Evolutionary conservation across 352 stramenopile genomes (phyloP).

Genomic region (Globisporangium cederbergense): DNA sequence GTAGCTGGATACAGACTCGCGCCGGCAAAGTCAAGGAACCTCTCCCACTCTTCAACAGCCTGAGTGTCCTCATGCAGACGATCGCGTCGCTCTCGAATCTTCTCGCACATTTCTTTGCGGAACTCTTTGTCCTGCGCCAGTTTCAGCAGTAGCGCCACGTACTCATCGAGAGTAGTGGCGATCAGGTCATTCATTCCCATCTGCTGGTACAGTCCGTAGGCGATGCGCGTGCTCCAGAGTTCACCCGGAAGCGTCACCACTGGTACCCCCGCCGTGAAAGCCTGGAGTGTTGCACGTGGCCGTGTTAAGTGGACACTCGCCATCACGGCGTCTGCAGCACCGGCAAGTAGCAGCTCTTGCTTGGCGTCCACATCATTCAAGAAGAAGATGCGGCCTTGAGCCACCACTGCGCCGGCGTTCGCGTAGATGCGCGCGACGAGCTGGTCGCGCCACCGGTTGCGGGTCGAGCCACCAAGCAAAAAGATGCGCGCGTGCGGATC

Average conservation of each 20-base stretch:
- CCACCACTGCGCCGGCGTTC: slow-evolving; percentile 19
- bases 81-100: slow-evolving; percentile 36
- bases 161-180: slow-evolving; percentile 41
- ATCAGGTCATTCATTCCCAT: slow-evolving; percentile 59
- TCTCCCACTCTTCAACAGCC: slow-evolving; percentile 67
- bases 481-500: slow-evolving; percentile 61
- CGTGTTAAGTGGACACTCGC: slow-evolving; percentile 54
- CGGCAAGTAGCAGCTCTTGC: slow-evolving; percentile 47
- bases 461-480: slow-evolving; percentile 46
- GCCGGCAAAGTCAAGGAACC: slow-evolving; percentile 58
- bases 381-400: slow-evolving; percentile 41
- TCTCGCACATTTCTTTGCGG: slow-evolving; percentile 35
- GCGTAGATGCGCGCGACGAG: slow-evolving; percentile 42
- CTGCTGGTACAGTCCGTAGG: slow-evolving; percentile 61
- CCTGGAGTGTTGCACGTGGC: slow-evolving; percentile 46
- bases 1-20: slow-evolving; percentile 25
- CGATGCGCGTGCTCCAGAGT: slow-evolving; percentile 61
- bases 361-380: slow-evolving; percentile 56
- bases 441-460: slow-evolving; percentile 49
- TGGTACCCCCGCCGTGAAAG: slow-evolving; percentile 53
- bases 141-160: slow-evolving; percentile 46
- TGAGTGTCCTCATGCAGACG: slow-evolving; percentile 38
- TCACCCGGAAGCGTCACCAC: slow-evolving; percentile 60
- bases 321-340: slow-evolving; percentile 55
- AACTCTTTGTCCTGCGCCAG: slow-evolving; percentile 46